phyloP scores from a whole-genome alignment of 257 asterid species.

The Solanum commersonii region DNA sequence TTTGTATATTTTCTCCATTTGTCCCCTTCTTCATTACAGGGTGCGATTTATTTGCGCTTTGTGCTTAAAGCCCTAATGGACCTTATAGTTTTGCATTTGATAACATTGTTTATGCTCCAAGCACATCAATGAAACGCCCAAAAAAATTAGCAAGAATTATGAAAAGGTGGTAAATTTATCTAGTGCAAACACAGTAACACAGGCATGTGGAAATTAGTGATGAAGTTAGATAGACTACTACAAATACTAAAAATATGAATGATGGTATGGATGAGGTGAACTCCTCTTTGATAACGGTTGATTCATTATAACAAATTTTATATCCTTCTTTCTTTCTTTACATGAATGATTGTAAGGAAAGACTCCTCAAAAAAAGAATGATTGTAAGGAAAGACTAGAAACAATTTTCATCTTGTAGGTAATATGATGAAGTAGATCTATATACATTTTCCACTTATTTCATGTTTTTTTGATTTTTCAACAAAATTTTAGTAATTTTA shows the following conservation, averaged over 20 bases:
- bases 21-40: background rate
- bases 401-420: background rate
- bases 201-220: background rate
- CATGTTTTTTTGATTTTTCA: background rate
- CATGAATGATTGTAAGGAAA: background rate
- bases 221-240: background rate
- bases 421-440: background rate
- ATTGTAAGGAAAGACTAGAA: background rate
- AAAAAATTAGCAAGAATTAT: background rate
- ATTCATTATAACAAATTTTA: background rate
- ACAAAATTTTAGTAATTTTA: background rate
- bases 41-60: background rate
- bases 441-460: background rate
- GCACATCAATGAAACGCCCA: background rate
- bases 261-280: background rate
- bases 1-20: background rate
- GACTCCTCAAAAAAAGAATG: background rate
- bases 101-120: background rate
- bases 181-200: background rate
- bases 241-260: background rate
- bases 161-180: background rate
- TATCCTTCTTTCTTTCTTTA: background rate
- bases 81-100: background rate
- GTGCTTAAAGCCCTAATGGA: background rate
- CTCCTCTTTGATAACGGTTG: background rate